A percentile compares a stretch with the other conserved stretches of the same genome.
phyloP scores from a whole-genome alignment of 768 basidiomycete species.

The Pulveroboletus sp. region DNA sequence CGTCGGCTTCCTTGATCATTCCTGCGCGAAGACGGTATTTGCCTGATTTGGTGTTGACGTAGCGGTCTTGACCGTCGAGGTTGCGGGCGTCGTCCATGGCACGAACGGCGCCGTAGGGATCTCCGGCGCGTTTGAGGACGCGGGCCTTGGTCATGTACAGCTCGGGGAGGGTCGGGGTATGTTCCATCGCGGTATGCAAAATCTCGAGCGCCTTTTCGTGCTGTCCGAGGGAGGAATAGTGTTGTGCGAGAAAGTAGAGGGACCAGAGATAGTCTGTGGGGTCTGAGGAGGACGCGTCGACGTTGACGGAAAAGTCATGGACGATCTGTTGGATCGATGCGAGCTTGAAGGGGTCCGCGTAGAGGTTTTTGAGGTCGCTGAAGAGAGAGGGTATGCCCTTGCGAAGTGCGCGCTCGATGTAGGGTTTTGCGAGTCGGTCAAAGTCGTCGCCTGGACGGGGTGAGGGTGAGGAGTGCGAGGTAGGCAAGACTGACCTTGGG shows the following conservation, averaged over 20 bases:
- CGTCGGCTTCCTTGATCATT: constrained; percentile 67
- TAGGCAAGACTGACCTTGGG: constrained; percentile 39
- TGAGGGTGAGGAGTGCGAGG: background rate
- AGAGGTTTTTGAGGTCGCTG: constrained; percentile 85
- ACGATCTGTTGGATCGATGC: constrained; percentile 64
- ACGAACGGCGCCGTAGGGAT: constrained; percentile 67
- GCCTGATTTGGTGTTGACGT: constrained; percentile 88
- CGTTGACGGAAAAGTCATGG: constrained; percentile 42
- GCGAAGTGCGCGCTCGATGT: constrained; percentile 64
- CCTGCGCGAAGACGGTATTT: constrained; percentile 89
- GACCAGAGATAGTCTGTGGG: constrained; percentile 92
- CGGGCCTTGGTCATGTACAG: constrained; percentile 78
- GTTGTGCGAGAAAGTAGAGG: constrained; percentile 91
- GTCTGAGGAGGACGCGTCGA: constrained; percentile 32
- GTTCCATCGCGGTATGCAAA: constrained; percentile 62
- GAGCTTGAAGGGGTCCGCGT: constrained; percentile 61
- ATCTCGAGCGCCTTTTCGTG: constrained; percentile 51
- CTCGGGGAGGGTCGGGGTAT: constrained; percentile 94
- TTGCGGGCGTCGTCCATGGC: constrained; percentile 76
- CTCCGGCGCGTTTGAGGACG: constrained; percentile 82
- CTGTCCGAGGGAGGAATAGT: constrained; percentile 62
- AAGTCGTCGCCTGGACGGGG: constrained; percentile 58
- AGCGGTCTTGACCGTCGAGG: constrained; percentile 92
- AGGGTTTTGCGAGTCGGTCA: constrained; percentile 55
- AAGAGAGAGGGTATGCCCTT: constrained; percentile 94